Base-by-base conservation (phyloP, 352 stramenopile genomes). In the Phytopythium cucurbitacearum region DNA sequence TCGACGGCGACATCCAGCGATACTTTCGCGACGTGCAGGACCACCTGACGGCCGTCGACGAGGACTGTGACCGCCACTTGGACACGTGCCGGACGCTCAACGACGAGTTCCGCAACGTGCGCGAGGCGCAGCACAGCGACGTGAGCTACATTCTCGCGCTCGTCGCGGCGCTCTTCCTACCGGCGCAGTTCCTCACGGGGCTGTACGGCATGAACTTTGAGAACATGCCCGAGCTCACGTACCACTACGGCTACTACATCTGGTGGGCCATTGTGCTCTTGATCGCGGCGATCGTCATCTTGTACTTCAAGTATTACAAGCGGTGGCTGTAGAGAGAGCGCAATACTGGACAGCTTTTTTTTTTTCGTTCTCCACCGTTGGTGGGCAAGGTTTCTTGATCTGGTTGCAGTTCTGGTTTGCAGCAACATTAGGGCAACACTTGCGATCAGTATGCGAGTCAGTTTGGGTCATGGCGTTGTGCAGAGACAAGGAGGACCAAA, bases 201-300 rank as follows among this genome's bases (percentile, higher is more conserved):
- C 56, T 96, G 7, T 94, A 94, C 52, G 86, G 86, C 42, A 96
- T 96, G 86, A 96, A 96, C 69, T 96, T 94, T 54, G 70, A 76
- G 33, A 71, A 87, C 51, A 96, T 96, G 85, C 85, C 85, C 3
- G 86, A 94, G 58, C 68, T 96, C 33, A 48, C 78, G n/a, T 73
- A 74, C 56, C 55, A 85, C 48, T 63, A 90, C 43, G 86, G 83
- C 39, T 96, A 96, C 59, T 72, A 78, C 48, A 62, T 89, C 21
- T 96, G 85, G 77, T 96, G 86, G 86, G 62, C 60, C 5, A 67
- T 75, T 15, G 69, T 87, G 40, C 37, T 85, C n/a, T 44, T 52
- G 4, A 73, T 94, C 32, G 71, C 69, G 4, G 53, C 67, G 2
- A 39, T 56, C 13, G 85, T 73, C 6, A 38, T 88, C 6, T 44